phyloP scores from a whole-genome alignment of 2,329 filamentous ascomycete species.

The Colletotrichum eleusines region DNA sequence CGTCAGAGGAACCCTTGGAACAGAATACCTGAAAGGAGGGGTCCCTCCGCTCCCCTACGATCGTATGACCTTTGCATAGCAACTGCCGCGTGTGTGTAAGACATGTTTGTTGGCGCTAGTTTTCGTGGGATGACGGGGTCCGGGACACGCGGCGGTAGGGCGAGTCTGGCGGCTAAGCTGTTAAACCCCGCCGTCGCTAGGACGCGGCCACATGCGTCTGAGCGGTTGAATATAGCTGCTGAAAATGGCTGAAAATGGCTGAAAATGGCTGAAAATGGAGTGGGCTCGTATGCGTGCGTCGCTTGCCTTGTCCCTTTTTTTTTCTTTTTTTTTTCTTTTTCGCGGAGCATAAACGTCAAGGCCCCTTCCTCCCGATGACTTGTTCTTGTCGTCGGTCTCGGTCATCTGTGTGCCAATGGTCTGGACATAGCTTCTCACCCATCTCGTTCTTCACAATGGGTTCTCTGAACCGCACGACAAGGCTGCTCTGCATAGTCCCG shows the following conservation, averaged over 20 bases:
- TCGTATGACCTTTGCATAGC: constrained; percentile 2
- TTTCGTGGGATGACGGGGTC: neutral
- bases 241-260: too few species aligned
- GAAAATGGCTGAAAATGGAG: too few species aligned
- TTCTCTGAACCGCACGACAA: neutral
- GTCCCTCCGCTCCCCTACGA: neutral
- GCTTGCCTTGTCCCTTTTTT: too few species aligned
- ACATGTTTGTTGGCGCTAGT: neutral
- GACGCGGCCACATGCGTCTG: neutral
- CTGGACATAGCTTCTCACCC: too few species aligned
- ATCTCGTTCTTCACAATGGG: neutral
- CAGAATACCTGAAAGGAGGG: neutral
- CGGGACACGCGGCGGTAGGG: neutral
- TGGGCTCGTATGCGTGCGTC: too few species aligned
- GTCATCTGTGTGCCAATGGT: neutral
- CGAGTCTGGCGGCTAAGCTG: constrained; percentile 28
- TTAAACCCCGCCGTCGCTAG: neutral
- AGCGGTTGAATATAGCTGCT: constrained; percentile 7
- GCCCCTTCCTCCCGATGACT: neutral
- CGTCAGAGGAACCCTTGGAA: neutral
- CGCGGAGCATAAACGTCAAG: neutral
- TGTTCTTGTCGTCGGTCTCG: neutral
- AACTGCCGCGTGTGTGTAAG: neutral
- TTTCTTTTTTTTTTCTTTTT: too few species aligned
- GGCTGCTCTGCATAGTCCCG: constrained; percentile 31